Evolutionary conservation across 1,284 basidiomycete species (phyloP).

Genomic region (Bjerkandera adusta): DNA sequence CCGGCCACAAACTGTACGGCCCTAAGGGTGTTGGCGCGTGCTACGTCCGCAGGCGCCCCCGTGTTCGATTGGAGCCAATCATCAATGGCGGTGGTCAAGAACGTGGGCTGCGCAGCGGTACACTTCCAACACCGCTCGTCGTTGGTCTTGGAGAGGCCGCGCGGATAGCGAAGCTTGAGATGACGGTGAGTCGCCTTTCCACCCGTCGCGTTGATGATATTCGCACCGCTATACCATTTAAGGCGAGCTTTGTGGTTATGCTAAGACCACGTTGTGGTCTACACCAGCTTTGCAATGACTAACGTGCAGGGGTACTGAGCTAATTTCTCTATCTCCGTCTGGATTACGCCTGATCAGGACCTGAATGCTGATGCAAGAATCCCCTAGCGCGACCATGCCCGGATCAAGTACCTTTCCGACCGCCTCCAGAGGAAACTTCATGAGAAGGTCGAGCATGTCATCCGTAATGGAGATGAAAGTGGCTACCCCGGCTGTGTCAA

Average conservation of each 20-base stretch:
- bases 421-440: conserved; percentile 85
- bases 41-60: conserved; percentile 90
- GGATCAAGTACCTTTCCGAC: conserved; percentile 76
- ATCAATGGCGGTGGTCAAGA: conserved; percentile 98
- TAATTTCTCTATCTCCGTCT: conserved; percentile 12
- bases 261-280: too few relatives aligned
- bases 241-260: conserved; percentile 30
- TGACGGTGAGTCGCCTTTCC: conserved; percentile 68
- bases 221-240: conserved; percentile 25
- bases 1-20: conserved; percentile 97
- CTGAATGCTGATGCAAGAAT: conserved; percentile 1
- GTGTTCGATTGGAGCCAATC: conserved; percentile 94
- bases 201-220: conserved; percentile 48
- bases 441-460: conserved; percentile 83
- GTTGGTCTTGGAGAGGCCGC: conserved; percentile 97
- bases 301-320: conserved; percentile 90
- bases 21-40: conserved; percentile 96
- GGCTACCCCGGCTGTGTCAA: conserved; percentile 96
- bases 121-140: conserved; percentile 85
- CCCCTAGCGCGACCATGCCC: conserved; percentile 77
- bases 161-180: conserved; percentile 88
- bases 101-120: conserved; percentile 92
- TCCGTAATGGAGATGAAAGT: conserved; percentile 89
- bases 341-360: conserved; percentile 2
- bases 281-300: conserved; percentile 63